Evolutionary conservation across 2,329 filamentous ascomycete genomes (phyloP), one percentile per base, ranked within the genome.

Genomic region (Plectosphaerella sp.): DNA sequence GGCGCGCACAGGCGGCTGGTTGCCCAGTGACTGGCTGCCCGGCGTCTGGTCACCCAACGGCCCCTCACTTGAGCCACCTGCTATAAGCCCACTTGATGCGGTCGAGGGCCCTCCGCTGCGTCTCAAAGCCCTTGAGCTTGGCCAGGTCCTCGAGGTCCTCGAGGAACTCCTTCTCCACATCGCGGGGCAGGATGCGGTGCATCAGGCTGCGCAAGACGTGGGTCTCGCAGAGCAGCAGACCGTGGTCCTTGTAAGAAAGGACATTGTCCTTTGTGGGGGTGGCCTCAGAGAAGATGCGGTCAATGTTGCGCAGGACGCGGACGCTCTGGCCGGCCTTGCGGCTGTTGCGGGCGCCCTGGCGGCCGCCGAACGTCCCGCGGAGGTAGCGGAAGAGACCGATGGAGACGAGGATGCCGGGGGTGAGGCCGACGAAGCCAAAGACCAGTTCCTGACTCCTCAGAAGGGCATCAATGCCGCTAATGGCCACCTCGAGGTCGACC

Each of bases 401-500:
- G 2, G 87, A 88, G 37, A 97, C 89, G 28, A 99, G 74, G n/a
- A 97, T 80, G 12, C 94, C 93, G 0, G 94, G 94, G 0, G 94
- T 97, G 24, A 99, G 76, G 6, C 92, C 92, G 37, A 99, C 87
- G 64, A 99, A 96, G n/a, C 91, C 94, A 72, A 99, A 99, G 22
- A 99, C 89, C 47, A 99, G 80, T 66, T 99, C 93, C 66, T 99
- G 94, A 63, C 92, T 97, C 73, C 94, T 96, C 53, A 99, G 79
- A 33, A 99, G 80, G 35, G 91, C 84, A 74, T 99, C 93, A 58
- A 99, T 99, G 16, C 94, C 94, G 54, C 89, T 91, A 73, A 99
- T 92, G 14, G 94, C 94, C 55, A 97, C 86, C 69, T 99, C 94
- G 12, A 99, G 85, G 64, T 99, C 94, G 9, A 99, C 94, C 74